Base-by-base conservation (phyloP, 2,329 filamentous ascomycete genomes). In the Fusarium phyllophilum region DNA sequence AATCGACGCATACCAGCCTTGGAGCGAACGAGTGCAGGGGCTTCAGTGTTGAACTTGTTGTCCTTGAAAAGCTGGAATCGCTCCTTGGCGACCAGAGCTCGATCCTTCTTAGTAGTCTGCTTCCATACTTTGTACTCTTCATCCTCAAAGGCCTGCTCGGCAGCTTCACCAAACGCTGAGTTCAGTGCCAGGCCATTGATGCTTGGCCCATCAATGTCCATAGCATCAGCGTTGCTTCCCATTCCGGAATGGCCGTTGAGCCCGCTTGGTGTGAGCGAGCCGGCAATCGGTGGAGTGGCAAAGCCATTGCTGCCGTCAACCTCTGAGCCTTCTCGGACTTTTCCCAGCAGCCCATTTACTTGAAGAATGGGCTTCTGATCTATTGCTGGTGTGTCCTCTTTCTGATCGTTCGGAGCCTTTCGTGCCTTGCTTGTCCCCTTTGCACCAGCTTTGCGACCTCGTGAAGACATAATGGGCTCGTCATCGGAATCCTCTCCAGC, bases 41-140 rank as follows among this genome's bases (percentile, higher is more conserved):
- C 94, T 36, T 99, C 96, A 2, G 89, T 82, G 79, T 98, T 97
- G 56, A 99, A 86, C 78, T 91, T 94, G 77, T 95, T 92, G 57
- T 92, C 93, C 70, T 92, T 93, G 84, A 99, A 97, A 20, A 99
- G 89, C 44, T 93, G 90, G 81, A 95, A 92, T 38, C 96, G 90
- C 80, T 97, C 94, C 73, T 95, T 94, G 67, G 96, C 93, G 60
- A 96, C 90, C 31, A 93, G 85, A 8, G 96, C 96, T 71, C 96
- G 92, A 78, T 97, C 95, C 81, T 96, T 98, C 84, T 98, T 98
- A 5, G 96, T 99, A 45, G 97, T 94, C 82, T 98, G 96, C 84
- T 98, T 99, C 96, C 97, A 99, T 41, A 96, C 93, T 81, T 97
- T 97, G 84, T 96, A 97, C 80, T 98, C 96, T 66, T 98, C 95